phyloP scores from a whole-genome alignment of 805 yeast genomes.

The Candida silvatica region DNA sequence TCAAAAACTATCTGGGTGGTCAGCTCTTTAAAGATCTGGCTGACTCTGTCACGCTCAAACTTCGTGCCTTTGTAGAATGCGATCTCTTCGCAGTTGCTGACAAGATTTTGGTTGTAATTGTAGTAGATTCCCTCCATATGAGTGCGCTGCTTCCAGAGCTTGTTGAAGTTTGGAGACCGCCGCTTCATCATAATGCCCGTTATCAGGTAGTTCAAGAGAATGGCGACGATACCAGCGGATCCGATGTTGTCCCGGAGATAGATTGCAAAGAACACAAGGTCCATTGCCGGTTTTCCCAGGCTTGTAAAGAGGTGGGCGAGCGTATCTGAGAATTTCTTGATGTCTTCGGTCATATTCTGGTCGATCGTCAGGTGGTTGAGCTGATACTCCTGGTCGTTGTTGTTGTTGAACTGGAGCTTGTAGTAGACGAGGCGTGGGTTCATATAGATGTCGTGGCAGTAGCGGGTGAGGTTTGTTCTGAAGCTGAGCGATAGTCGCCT shows the following conservation, averaged over 20 bases:
- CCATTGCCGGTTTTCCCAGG: constrained; percentile 88
- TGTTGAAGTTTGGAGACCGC: constrained; percentile 81
- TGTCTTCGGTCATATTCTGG: constrained; percentile 80
- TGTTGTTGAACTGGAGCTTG: constrained; percentile 58
- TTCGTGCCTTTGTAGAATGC: constrained; percentile 87
- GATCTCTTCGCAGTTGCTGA: constrained; percentile 86
- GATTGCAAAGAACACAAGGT: constrained; percentile 72
- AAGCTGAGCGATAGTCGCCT: constrained; percentile 72
- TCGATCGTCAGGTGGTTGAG: constrained; percentile 58
- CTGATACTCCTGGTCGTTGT: constrained; percentile 23
- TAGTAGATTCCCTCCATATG: constrained; percentile 83
- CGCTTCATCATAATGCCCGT: constrained; percentile 70
- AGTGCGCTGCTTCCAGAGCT: constrained; percentile 62
- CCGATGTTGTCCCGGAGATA: constrained; percentile 84
- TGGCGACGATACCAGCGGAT: constrained; percentile 74
- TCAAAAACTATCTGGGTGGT: constrained; percentile 25
- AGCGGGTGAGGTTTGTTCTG: constrained; percentile 75
- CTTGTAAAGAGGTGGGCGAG: constrained; percentile 78
- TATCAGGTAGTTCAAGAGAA: constrained; percentile 68
- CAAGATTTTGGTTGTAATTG: constrained; percentile 76
- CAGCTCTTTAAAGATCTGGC: constrained; percentile 48
- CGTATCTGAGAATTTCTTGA: constrained; percentile 71
- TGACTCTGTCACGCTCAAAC: constrained; percentile 64
- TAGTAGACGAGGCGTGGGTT: constrained; percentile 77
- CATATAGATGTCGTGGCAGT: constrained; percentile 83